These are phyloP conservation scores for Fusarium haematococcum DNA, from an alignment of 2,329 filamentous ascomycete species.

Conservation along the genomic window DNA sequence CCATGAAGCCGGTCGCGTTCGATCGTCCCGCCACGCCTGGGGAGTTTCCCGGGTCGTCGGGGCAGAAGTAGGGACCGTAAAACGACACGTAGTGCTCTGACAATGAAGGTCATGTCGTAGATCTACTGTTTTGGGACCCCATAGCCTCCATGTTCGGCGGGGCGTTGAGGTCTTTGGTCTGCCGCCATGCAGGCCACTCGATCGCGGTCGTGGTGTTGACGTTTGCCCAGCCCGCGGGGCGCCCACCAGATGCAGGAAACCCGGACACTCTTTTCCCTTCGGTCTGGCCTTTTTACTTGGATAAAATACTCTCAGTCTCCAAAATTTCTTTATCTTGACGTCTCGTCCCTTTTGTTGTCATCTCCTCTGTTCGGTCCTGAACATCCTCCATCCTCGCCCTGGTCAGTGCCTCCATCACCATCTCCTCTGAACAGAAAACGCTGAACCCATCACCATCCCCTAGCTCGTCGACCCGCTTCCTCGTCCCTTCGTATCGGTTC, in stretches of 20 bases:
- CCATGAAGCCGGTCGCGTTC: background rate
- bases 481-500: background rate
- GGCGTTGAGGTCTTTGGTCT: accelerated
- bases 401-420: constrained; percentile 12
- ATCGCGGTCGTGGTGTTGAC: background rate
- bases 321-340: background rate
- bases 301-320: background rate
- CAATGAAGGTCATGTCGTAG: background rate
- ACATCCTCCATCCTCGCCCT: background rate
- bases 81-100: background rate
- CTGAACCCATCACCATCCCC: background rate
- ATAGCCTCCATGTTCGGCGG: accelerated
- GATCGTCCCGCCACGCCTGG: accelerated
- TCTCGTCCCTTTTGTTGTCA: background rate
- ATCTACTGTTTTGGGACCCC: background rate
- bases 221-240: background rate
- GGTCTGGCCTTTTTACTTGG: background rate
- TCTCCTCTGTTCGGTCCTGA: constrained; percentile 1
- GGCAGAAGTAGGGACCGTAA: no score
- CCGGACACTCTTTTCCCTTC: constrained; percentile 1
- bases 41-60: background rate
- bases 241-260: background rate
- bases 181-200: no score
- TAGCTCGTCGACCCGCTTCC: background rate
- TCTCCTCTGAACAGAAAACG: constrained; percentile 4